phyloP scores from a whole-genome alignment of 352 stramenopile species.

The Globisporangium viniferum region DNA sequence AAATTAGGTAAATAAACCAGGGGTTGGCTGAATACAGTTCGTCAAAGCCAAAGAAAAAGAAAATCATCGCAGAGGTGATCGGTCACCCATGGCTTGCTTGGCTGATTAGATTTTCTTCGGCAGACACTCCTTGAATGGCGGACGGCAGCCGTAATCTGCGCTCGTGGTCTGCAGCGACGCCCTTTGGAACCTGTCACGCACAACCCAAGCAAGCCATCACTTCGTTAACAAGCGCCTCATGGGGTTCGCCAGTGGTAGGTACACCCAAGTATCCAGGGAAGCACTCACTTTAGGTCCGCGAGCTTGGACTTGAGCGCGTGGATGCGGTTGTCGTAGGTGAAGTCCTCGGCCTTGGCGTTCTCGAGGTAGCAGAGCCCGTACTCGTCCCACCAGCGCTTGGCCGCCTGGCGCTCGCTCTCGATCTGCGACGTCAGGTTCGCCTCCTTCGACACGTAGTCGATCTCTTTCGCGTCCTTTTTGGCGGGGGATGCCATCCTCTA shows the following conservation, averaged over 20 bases:
- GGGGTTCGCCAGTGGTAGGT: not conserved
- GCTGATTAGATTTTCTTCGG: slow-evolving; percentile 46
- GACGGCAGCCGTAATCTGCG: slow-evolving; percentile 61
- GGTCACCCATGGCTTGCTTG: not conserved
- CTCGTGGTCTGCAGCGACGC: slow-evolving; percentile 53
- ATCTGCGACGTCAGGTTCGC: slow-evolving; percentile 82
- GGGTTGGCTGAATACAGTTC: not conserved
- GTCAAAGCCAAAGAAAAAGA: not conserved
- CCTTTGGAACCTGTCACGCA: slow-evolving; percentile 44
- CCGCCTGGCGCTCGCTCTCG: slow-evolving; percentile 71
- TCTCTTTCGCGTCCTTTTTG: slow-evolving; percentile 61
- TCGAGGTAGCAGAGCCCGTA: slow-evolving; percentile 79
- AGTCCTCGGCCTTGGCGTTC: slow-evolving; percentile 74
- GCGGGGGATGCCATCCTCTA: slow-evolving; percentile 29
- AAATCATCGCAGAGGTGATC: not conserved
- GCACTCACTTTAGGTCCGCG: slow-evolving; percentile 35
- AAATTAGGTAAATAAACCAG: not conserved
- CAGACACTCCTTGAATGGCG: slow-evolving; percentile 73
- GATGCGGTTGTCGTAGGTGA: slow-evolving; percentile 79
- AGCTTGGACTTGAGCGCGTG: slow-evolving; percentile 68
- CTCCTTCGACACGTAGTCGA: slow-evolving; percentile 82
- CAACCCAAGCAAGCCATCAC: not conserved
- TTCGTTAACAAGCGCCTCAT: not conserved
- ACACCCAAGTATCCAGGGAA: not conserved
- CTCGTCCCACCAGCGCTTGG: slow-evolving; percentile 82